A percentile compares a stretch with the other conserved stretches of the same genome.
Evolutionary conservation across 768 basidiomycete genomes (phyloP).

Genomic region (Cubamyces sp.): DNA sequence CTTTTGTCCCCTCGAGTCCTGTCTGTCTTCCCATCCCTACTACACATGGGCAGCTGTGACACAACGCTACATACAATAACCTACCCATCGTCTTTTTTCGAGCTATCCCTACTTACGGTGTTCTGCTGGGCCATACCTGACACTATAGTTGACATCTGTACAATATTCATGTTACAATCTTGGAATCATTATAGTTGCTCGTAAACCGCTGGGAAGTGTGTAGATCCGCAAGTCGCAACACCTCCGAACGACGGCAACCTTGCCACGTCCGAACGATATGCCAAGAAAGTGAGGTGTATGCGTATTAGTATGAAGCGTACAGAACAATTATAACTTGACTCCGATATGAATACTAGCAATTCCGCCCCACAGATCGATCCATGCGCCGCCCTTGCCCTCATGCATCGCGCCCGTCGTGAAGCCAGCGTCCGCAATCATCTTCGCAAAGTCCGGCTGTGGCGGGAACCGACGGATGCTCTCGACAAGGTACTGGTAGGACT

Average conservation of each 20-base stretch:
- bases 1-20: neutral
- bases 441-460: slow-evolving; percentile 81
- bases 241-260: too few species aligned
- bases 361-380: slow-evolving; percentile 86
- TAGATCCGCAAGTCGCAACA: too few species aligned
- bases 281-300: neutral
- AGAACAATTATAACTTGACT: slow-evolving; percentile 63
- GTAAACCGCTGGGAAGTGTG: too few species aligned
- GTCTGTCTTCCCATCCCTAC: neutral
- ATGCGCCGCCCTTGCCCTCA: slow-evolving; percentile 80
- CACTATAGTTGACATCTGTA: slow-evolving; percentile 22
- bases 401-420: slow-evolving; percentile 65
- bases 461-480: slow-evolving; percentile 97
- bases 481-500: slow-evolving; percentile 96
- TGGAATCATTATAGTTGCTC: slow-evolving; percentile 17
- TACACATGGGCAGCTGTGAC: neutral
- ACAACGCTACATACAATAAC: slow-evolving; percentile 4
- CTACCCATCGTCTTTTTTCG: neutral
- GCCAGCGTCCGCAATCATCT: slow-evolving; percentile 87
- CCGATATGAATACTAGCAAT: slow-evolving; percentile 85
- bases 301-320: neutral
- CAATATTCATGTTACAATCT: slow-evolving; percentile 24
- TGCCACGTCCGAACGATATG: too few species aligned
- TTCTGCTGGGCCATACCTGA: slow-evolving; percentile 22
- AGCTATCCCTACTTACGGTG: slow-evolving; percentile 9